Base-by-base conservation (phyloP, 257 asterid genomes). In the Ophiorrhiza pumila region DNA sequence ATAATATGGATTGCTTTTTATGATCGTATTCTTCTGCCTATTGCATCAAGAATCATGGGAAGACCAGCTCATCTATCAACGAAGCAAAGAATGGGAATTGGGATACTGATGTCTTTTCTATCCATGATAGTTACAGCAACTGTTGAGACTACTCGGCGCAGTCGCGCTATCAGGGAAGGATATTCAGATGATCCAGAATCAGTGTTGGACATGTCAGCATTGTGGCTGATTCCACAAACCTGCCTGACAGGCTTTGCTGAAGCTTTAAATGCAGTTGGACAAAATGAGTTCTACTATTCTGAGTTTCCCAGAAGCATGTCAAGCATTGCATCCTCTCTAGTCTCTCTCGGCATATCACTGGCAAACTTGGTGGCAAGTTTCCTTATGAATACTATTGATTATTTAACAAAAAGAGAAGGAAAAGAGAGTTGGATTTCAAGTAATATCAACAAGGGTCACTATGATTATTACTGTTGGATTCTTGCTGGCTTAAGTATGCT, bases 241-340 rank as follows among this genome's bases (percentile, higher is more conserved):
- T 74, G 76, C 71, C 78, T 92, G 71, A n/a, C 29, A 0, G 98
- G 96, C 2, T 78, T 90, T 10, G 92, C 92, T 0, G 96, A 83
- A 79, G 90, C 87, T 4, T n/a, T 86, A 2, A 82, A 78, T 35
- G 86, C 77, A 4, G 78, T 87, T 7, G 91, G 83, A 1, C 96
- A 88, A 61, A 83, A 74, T 12, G 94, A 92, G 76, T 92, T 90
- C 82, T 90, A 83, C 53, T 84, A 81, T 31, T 79, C 84, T 0
- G 96, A 92, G 83, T 70, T 92, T 7, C 96, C 98, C 0, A 78
- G 79, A 56, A 86, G 91, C 58, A 88, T 90, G 96, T 83, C 96
- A 59, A 90, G 96, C 55, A 78, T 92, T 25, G 96, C 94, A 31
- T 49, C 90, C 7, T 66, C 83, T 6, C 71, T 92, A 7, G 34